phyloP scores from a whole-genome alignment of 176 grass and related monocot species.

The Oryza glaberrima region DNA sequence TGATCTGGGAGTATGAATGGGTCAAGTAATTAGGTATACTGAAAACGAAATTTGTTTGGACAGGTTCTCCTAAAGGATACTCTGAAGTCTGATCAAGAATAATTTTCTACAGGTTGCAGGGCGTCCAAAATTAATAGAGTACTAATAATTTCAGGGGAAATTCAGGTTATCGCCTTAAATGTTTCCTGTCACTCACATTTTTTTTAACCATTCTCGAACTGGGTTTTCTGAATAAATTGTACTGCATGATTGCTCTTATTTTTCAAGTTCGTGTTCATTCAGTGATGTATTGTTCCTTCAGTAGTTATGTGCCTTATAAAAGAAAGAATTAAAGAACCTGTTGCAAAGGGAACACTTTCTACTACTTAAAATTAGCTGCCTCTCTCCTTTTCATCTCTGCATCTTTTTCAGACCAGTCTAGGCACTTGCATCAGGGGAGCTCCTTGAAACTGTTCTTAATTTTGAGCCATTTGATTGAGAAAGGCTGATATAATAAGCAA shows the following conservation, averaged over 20 bases:
- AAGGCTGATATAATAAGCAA: neutral
- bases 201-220: neutral
- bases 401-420: neutral
- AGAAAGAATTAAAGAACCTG: neutral
- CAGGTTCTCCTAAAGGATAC: neutral
- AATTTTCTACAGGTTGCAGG: neutral
- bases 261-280: neutral
- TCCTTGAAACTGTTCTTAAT: neutral
- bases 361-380: neutral
- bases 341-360: neutral
- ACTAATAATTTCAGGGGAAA: neutral
- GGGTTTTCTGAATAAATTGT: neutral
- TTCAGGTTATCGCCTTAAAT: neutral
- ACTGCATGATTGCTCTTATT: neutral
- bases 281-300: neutral
- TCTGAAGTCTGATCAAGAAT: neutral
- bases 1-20: neutral
- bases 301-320: neutral
- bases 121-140: neutral
- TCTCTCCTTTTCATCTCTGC: neutral
- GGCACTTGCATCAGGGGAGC: neutral
- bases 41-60: neutral
- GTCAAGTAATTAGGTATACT: neutral
- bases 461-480: neutral
- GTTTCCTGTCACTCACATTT: neutral